Base-by-base conservation (phyloP, 1,139 yeast species). In the Blastobotrys persicus region DNA sequence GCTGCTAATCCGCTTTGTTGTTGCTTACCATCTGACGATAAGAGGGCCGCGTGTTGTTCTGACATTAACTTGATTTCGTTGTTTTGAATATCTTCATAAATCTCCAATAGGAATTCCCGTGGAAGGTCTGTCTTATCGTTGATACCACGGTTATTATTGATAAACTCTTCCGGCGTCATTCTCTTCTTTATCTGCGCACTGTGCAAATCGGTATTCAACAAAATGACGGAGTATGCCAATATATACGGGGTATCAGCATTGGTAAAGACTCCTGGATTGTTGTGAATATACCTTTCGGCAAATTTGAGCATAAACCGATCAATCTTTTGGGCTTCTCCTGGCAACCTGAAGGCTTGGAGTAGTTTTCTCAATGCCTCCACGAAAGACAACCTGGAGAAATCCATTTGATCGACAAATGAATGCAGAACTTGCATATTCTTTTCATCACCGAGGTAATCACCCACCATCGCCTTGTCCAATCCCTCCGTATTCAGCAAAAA, bases 281-380 rank as follows among this genome's bases (percentile, higher is more conserved):
- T 96, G 55, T 85, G 81, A 34, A 84, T 83, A 63, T 85, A 94
- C 59, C 95, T 76, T 66, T 89, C 96, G 2, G 98, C 98, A 73
- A 94, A 94, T 63, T 94, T 92, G 62, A 92, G 78, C 96, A 94
- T 88, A 63, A 83, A 88, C 60, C 99, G 77, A 73, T 94, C 98
- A 66, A 94, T 91, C 64, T 92, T 92, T 69, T 94, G 99, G 1
- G 97, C 91, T 70, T 94, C 99, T 43, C 99, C 99, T 0, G 99
- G 98, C 52, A 94, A 76, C 65, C 98, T 77, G 69, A 94, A 94
- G 41, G 83, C 77, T 65, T 94, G 98, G 53, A 94, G 75, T 62
- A 88, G 88, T 9, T 72, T 73, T 60, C 98, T 79, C 72, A 94
- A 74, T 0, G 98, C 95, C 59, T 84, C 95, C 7, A 91, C 94